Conservation (phyloP, 1,139 yeast species). For the Groenewaldozyma sp. region DNA sequence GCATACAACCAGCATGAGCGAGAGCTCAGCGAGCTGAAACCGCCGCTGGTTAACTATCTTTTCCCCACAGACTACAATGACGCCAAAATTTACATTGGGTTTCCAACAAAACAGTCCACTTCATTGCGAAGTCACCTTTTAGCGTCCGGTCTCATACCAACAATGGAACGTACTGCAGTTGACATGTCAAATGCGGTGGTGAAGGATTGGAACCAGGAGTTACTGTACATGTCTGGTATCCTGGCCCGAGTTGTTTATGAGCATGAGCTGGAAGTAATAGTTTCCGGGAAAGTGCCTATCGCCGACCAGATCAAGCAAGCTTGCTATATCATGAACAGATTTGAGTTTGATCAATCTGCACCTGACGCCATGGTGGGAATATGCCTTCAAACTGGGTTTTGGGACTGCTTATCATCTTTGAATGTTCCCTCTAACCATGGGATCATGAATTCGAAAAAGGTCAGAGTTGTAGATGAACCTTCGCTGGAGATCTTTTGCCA, state of each 20-base stretch:
- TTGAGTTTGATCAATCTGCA: slow-evolving; percentile 28
- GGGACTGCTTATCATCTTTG: slow-evolving; percentile 25
- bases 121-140: slow-evolving; percentile 32
- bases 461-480: slow-evolving; percentile 23
- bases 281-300: slow-evolving; percentile 5
- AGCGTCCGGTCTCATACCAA: slow-evolving; percentile 34
- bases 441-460: slow-evolving; percentile 25
- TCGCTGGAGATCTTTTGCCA: slow-evolving; percentile 22
- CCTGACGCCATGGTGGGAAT: slow-evolving; percentile 32
- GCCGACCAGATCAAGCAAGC: slow-evolving; percentile 15
- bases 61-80: slow-evolving; percentile 30
- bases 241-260: slow-evolving; percentile 32
- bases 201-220: slow-evolving; percentile 34
- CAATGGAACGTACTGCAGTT: slow-evolving; percentile 37
- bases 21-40: slow-evolving; percentile 24
- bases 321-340: slow-evolving; percentile 24
- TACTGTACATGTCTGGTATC: slow-evolving; percentile 33
- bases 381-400: slow-evolving; percentile 29
- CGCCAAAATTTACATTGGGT: slow-evolving; percentile 35
- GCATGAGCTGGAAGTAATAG: slow-evolving; percentile 23
- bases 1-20: slow-evolving; percentile 24
- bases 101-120: slow-evolving; percentile 36
- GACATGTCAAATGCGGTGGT: slow-evolving; percentile 35
- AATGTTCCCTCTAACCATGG: slow-evolving; percentile 29
- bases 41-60: slow-evolving; percentile 30